A percentile compares a stretch with the other conserved stretches of the same genome.
These are phyloP conservation scores for Nannochloropsis gaditana DNA, from an alignment of 108 stramenopile species.

Conservation along the genomic window DNA sequence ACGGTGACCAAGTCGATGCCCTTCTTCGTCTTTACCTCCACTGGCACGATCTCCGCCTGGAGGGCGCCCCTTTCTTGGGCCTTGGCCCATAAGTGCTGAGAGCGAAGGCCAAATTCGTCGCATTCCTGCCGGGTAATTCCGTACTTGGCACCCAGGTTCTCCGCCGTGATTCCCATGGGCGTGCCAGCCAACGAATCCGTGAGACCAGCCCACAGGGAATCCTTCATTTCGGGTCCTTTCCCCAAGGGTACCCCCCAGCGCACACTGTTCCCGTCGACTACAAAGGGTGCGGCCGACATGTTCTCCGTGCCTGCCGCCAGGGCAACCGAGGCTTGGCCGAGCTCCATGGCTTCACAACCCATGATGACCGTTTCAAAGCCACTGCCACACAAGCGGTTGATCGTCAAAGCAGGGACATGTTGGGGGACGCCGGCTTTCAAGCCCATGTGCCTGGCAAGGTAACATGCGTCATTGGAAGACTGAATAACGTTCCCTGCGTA, in stretches of 20 bases:
- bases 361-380: constrained; percentile 93
- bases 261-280: constrained; percentile 69
- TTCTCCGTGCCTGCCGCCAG: constrained; percentile 92
- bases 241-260: constrained; percentile 76
- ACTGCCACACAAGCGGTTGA: constrained; percentile 93
- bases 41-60: constrained; percentile 80
- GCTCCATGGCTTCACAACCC: constrained; percentile 69
- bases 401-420: constrained; percentile 74
- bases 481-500: constrained; percentile 96
- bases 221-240: constrained; percentile 62
- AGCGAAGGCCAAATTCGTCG: constrained; percentile 76
- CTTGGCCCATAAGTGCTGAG: constrained; percentile 71
- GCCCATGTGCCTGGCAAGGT: constrained; percentile 85
- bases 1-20: constrained; percentile 64
- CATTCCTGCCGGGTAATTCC: constrained; percentile 76
- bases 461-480: constrained; percentile 77
- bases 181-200: constrained; percentile 78
- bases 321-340: constrained; percentile 72
- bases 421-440: constrained; percentile 68
- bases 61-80: constrained; percentile 65
- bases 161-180: constrained; percentile 97
- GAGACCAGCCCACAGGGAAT: constrained; percentile 60
- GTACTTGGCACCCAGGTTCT: constrained; percentile 88
- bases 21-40: constrained; percentile 79
- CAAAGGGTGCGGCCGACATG: constrained; percentile 87